Percentiles rank a stretch among this genome's conserved stretches.
These are phyloP conservation scores for Pisolithus albus DNA, from an alignment of 768 basidiomycete species.

Conservation along the genomic window DNA sequence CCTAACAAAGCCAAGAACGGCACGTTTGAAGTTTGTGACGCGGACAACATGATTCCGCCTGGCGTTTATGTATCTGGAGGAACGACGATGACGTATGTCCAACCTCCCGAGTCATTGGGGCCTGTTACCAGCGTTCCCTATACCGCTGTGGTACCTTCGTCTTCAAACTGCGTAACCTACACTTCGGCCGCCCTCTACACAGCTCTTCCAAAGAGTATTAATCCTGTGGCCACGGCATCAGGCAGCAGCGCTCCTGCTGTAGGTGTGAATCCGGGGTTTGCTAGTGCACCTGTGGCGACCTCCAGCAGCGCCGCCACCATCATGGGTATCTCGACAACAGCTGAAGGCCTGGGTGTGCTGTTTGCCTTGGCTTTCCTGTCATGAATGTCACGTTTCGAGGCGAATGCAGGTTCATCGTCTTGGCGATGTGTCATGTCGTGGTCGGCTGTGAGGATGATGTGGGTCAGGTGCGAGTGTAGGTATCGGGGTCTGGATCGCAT, in stretches of 20 bases:
- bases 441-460: not conserved
- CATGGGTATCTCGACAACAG: constrained; percentile 24
- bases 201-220: constrained; percentile 10
- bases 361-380: constrained; percentile 32
- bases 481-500: too few species aligned
- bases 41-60: constrained; percentile 56
- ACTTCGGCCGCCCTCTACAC: constrained; percentile 32
- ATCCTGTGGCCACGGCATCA: not conserved
- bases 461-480: too few species aligned
- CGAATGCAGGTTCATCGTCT: not conserved
- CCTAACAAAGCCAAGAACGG: constrained; percentile 55
- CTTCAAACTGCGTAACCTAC: constrained; percentile 39
- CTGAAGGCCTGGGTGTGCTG: constrained; percentile 25
- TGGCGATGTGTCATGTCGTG: not conserved
- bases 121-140: constrained; percentile 41
- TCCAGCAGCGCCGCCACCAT: constrained; percentile 11
- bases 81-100: constrained; percentile 35
- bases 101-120: constrained; percentile 43
- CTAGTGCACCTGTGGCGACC: constrained; percentile 13
- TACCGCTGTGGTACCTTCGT: constrained; percentile 31
- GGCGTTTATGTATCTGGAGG: constrained; percentile 44
- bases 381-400: constrained; percentile 8
- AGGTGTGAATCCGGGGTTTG: constrained; percentile 11
- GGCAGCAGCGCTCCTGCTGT: not conserved
- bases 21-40: constrained; percentile 57